These are phyloP conservation scores for Pythium volutum DNA, from an alignment of 352 stramenopile genomes.

Conservation along the genomic window DNA sequence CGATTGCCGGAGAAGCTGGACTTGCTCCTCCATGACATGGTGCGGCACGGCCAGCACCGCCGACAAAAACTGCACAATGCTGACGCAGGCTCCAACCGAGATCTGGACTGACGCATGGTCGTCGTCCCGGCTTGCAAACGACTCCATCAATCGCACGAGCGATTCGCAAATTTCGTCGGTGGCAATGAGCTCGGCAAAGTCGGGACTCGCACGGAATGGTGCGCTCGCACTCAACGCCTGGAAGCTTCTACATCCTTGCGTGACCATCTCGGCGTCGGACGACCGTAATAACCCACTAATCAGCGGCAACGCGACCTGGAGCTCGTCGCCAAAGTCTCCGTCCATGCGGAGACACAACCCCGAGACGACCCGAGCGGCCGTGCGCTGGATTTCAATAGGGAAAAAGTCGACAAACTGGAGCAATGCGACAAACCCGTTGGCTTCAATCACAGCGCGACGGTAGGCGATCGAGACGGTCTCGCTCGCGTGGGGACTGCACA, in stretches of 20 bases:
- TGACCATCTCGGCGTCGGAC: slow-evolving; percentile 51
- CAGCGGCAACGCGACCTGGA: slow-evolving; percentile 41
- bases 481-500: slow-evolving; percentile 25
- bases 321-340: slow-evolving; percentile 21
- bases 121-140: not conserved
- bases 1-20: slow-evolving; percentile 37
- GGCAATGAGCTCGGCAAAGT: slow-evolving; percentile 40
- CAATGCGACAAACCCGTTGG: slow-evolving; percentile 63
- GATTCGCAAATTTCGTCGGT: slow-evolving; percentile 39
- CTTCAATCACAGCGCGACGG: slow-evolving; percentile 41
- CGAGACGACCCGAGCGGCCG: slow-evolving; percentile 47
- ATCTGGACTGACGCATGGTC: not conserved
- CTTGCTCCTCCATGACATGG: slow-evolving; percentile 19
- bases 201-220: slow-evolving; percentile 32
- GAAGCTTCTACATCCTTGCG: slow-evolving; percentile 48
- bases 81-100: slow-evolving; percentile 4
- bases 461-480: slow-evolving; percentile 22
- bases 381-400: slow-evolving; percentile 66
- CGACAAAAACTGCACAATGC: slow-evolving; percentile 19
- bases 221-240: slow-evolving; percentile 46
- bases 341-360: slow-evolving; percentile 51
- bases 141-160: slow-evolving; percentile 27
- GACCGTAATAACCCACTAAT: slow-evolving; percentile 49
- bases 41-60: slow-evolving; percentile 12
- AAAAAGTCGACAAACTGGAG: slow-evolving; percentile 85